A percentile compares a stretch with the other conserved stretches of the same genome.
phyloP scores from a whole-genome alignment of 2,329 filamentous ascomycete genomes.

The Cryphonectria japonica region DNA sequence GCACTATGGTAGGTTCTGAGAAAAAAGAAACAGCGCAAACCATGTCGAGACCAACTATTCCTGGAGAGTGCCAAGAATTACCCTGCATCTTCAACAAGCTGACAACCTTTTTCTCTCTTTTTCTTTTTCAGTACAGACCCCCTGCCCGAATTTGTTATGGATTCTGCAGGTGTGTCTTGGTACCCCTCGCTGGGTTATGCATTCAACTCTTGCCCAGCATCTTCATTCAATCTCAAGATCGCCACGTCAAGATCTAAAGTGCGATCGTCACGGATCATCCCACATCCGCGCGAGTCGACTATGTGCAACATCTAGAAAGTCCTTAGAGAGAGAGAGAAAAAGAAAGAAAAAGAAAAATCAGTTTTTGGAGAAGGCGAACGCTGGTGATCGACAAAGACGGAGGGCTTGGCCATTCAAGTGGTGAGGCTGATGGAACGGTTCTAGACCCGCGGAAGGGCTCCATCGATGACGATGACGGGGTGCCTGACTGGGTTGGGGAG shows the following conservation, averaged over 20 bases:
- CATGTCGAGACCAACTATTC: not conserved
- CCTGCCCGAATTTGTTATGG: not conserved
- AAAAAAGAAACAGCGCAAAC: not conserved
- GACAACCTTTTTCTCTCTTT: not conserved
- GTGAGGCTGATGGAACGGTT: conserved; percentile 21
- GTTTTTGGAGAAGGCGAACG: not conserved
- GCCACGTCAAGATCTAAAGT: not conserved
- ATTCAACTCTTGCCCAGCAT: not conserved
- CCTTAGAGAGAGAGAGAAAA: not conserved
- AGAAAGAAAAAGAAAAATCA: no score
- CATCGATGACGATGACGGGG: conserved; percentile 29
- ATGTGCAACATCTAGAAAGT: not conserved
- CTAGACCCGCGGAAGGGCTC: conserved; percentile 25
- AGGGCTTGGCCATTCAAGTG: not conserved
- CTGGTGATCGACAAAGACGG: not conserved
- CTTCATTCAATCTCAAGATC: not conserved
- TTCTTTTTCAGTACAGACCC: not conserved
- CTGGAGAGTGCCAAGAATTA: not conserved
- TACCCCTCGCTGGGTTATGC: not conserved
- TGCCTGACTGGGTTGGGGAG: conserved; percentile 1
- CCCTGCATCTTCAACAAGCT: not conserved
- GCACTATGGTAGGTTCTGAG: not conserved
- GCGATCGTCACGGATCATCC: not conserved
- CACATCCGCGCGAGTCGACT: not conserved
- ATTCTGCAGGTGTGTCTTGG: not conserved